phyloP scores from a whole-genome alignment of 2,329 filamentous ascomycete species.

The Cladosporium austrohemisphaericum region DNA sequence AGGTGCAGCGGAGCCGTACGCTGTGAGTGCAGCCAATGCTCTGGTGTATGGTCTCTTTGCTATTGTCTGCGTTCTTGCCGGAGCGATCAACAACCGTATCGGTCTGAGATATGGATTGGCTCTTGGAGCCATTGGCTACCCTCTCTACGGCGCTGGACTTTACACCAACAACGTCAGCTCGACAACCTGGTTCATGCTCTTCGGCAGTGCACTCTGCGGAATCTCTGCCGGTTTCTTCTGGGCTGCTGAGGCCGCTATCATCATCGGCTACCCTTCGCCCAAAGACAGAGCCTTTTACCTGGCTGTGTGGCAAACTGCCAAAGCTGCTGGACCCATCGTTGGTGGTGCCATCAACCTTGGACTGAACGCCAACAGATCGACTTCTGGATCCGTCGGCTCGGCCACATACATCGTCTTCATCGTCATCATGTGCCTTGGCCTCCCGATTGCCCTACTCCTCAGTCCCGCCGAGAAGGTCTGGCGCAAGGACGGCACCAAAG shows the following conservation, averaged over 20 bases:
- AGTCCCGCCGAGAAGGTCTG: slow-evolving; percentile 45
- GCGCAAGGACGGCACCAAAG: slow-evolving; percentile 40
- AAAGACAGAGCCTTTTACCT: slow-evolving; percentile 36
- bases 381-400: slow-evolving; percentile 37
- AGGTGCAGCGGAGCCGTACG: slow-evolving; percentile 12
- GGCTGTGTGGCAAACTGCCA: slow-evolving; percentile 35
- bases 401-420: slow-evolving; percentile 47
- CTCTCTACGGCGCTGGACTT: slow-evolving; percentile 46
- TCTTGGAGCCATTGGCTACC: slow-evolving; percentile 44
- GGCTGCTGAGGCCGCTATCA: slow-evolving; percentile 48
- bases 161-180: slow-evolving; percentile 50
- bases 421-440: slow-evolving; percentile 46
- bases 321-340: slow-evolving; percentile 41
- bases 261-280: slow-evolving; percentile 44
- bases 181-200: slow-evolving; percentile 49
- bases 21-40: slow-evolving; percentile 13
- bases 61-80: slow-evolving; percentile 18
- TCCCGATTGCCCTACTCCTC: slow-evolving; percentile 41
- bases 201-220: slow-evolving; percentile 47
- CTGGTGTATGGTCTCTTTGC: slow-evolving; percentile 16
- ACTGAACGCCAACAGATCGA: slow-evolving; percentile 40
- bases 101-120: slow-evolving; percentile 16
- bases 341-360: slow-evolving; percentile 51
- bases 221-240: slow-evolving; percentile 50
- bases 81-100: slow-evolving; percentile 39